These are phyloP conservation scores for Capsicum rhomboideum DNA, from an alignment of 257 asterid genomes.

Conservation along the genomic window DNA sequence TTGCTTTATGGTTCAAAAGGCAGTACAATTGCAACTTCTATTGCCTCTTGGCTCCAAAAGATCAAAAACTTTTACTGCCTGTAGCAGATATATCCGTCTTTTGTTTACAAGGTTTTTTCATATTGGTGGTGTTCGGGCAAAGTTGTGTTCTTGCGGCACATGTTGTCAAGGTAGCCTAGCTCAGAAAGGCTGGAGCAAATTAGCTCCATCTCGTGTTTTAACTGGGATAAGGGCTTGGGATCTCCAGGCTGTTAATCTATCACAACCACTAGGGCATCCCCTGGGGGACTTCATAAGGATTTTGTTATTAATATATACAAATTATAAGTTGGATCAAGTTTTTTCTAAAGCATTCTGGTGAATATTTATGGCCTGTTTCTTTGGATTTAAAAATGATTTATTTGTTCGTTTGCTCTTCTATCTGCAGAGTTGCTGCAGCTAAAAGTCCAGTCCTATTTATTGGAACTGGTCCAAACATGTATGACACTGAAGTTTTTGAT, in stretches of 20 bases:
- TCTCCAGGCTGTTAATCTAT: background rate
- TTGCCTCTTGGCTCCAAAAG: background rate
- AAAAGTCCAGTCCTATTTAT: constrained; percentile 91
- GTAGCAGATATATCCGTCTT: background rate
- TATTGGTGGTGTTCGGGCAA: background rate
- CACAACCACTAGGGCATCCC: background rate
- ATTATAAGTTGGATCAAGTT: background rate
- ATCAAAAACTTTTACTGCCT: background rate
- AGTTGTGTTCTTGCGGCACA: background rate
- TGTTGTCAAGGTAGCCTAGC: background rate
- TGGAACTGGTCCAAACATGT: constrained; percentile 98
- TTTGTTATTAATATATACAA: background rate
- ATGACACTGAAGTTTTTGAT: constrained; percentile 92
- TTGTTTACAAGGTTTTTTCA: background rate
- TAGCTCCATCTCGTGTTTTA: background rate
- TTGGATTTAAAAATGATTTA: background rate
- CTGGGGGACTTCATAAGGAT: background rate
- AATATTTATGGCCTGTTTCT: background rate
- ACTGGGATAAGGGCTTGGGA: background rate
- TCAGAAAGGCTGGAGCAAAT: background rate
- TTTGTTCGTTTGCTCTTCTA: background rate
- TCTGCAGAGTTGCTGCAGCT: constrained; percentile 89
- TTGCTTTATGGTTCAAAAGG: constrained; percentile 15
- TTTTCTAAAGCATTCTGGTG: background rate
- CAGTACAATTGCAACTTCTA: background rate